These are phyloP conservation scores for Asterochloris erici DNA, from an alignment of 139 green algal genomes.

Conservation along the genomic window DNA sequence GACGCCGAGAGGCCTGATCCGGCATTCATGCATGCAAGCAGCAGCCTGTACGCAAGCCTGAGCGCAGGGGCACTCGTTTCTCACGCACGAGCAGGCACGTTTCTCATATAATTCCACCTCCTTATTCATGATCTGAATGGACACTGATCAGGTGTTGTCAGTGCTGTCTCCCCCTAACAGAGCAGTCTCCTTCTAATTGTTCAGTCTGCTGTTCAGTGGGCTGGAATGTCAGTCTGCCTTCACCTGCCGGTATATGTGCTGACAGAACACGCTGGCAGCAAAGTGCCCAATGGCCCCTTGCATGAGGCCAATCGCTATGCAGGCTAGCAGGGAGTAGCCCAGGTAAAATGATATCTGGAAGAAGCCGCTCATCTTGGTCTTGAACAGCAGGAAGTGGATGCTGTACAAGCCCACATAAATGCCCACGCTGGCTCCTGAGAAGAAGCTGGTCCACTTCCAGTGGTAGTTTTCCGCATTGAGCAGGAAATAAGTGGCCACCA, in stretches of 20 bases:
- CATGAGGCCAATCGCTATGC: slow-evolving; percentile 62
- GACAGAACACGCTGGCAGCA: slow-evolving; percentile 76
- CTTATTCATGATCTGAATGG: no score
- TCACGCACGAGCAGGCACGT: no score
- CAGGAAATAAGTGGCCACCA: slow-evolving; percentile 97
- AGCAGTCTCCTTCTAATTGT: no score
- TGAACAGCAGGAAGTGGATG: slow-evolving; percentile 89
- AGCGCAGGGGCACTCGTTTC: no score
- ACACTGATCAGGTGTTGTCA: no score
- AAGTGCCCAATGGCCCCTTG: slow-evolving; percentile 89
- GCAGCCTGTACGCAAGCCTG: no score
- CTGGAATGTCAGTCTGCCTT: slow-evolving; percentile 75
- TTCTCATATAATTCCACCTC: no score
- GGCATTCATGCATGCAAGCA: no score
- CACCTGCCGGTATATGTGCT: slow-evolving; percentile 90
- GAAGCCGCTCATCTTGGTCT: slow-evolving; percentile 97
- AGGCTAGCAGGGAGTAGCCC: slow-evolving; percentile 95
- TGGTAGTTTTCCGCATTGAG: slow-evolving; percentile 99
- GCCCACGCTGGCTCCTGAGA: slow-evolving; percentile 71
- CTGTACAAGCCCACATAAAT: slow-evolving; percentile 91
- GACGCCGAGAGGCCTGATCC: no score
- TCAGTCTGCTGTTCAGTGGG: no score
- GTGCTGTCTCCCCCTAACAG: no score
- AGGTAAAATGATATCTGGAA: slow-evolving; percentile 98
- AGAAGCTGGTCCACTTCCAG: slow-evolving; percentile 96